Conservation (phyloP, 495 filamentous ascomycete genomes). For the Hypoxylon subgilvum region DNA sequence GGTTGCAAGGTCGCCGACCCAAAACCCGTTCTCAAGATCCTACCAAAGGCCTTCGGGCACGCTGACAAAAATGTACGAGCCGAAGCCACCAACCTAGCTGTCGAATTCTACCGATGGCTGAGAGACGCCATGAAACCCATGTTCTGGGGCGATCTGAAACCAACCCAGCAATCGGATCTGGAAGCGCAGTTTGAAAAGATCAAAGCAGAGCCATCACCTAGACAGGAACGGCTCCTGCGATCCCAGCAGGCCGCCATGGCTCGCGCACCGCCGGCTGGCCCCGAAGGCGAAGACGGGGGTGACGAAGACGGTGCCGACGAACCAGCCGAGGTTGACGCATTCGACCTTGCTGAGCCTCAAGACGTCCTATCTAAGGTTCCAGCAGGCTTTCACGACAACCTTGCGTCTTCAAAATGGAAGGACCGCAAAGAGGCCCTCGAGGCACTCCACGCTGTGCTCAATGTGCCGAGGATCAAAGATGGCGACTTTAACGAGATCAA, state of each 20-base stretch:
- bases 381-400: slow-evolving; percentile 76
- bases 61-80: slow-evolving; percentile 98
- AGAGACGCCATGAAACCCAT: slow-evolving; percentile 97
- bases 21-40: slow-evolving; percentile 86
- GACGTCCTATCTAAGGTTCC: slow-evolving; percentile 87
- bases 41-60: slow-evolving; percentile 92
- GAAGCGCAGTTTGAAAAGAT: slow-evolving; percentile 93
- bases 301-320: slow-evolving; percentile 71
- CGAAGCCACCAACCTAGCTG: slow-evolving; percentile 87
- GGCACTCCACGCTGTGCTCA: slow-evolving; percentile 73
- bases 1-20: slow-evolving; percentile 97
- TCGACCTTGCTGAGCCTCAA: slow-evolving; percentile 89
- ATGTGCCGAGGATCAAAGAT: slow-evolving; percentile 92
- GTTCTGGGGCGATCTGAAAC: slow-evolving; percentile 96
- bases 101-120: slow-evolving; percentile 96
- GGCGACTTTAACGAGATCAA: slow-evolving; percentile 85
- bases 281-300: slow-evolving; percentile 61
- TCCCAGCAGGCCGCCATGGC: slow-evolving; percentile 87
- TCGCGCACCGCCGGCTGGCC: slow-evolving; percentile 63
- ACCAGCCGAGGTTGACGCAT: slow-evolving; percentile 73
- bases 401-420: slow-evolving; percentile 95
- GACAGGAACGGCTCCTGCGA: slow-evolving; percentile 86
- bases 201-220: slow-evolving; percentile 84
- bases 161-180: slow-evolving; percentile 91
- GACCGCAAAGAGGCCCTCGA: slow-evolving; percentile 95